These are phyloP conservation scores for Syzygium aqueum DNA, from an alignment of 345 rosid species.

Conservation along the genomic window DNA sequence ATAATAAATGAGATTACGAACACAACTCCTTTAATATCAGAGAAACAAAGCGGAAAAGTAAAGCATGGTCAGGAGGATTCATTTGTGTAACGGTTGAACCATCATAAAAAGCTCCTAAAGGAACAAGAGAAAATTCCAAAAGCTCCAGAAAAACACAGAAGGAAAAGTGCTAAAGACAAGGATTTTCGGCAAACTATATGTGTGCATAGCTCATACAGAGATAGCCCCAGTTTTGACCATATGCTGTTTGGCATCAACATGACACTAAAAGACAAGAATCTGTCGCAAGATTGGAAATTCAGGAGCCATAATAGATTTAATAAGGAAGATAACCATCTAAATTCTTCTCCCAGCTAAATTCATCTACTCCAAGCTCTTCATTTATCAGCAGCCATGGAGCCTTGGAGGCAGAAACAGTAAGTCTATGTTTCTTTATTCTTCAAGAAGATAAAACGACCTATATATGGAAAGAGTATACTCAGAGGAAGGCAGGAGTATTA, in stretches of 20 bases:
- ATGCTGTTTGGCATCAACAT: background rate
- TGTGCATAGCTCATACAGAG: background rate
- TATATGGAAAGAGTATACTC: background rate
- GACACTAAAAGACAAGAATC: background rate
- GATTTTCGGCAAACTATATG: background rate
- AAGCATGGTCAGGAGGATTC: background rate
- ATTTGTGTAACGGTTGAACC: background rate
- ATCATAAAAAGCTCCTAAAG: background rate
- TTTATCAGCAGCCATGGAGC: background rate
- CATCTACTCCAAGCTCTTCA: background rate
- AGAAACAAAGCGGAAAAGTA: background rate
- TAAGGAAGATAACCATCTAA: background rate
- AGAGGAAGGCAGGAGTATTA: background rate
- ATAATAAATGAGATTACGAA: background rate
- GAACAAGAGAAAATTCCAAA: background rate
- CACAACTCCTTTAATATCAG: background rate
- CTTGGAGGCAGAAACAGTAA: background rate
- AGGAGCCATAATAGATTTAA: background rate
- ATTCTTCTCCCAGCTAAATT: background rate
- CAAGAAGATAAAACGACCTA: background rate
- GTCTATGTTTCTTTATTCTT: background rate
- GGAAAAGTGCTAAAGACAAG: background rate
- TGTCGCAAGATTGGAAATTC: background rate
- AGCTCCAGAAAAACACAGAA: background rate
- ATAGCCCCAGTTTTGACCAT: background rate